Conservation (phyloP, 805 yeast species). For the Kodamaea neixiangensis region DNA sequence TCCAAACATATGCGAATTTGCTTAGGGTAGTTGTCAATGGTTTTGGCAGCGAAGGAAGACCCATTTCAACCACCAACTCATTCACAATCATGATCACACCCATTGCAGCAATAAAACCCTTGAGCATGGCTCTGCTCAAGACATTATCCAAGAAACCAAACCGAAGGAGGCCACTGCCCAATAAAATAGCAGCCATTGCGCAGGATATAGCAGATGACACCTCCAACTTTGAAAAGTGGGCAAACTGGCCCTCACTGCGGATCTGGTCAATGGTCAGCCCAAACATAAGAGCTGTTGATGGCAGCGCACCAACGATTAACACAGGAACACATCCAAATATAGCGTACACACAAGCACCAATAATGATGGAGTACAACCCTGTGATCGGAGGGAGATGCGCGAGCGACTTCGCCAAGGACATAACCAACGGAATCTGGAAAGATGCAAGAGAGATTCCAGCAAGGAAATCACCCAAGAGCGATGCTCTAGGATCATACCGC, state of each 20-base stretch:
- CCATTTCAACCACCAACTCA: conserved; percentile 51
- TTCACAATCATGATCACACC: conserved; percentile 76
- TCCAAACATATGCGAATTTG: conserved; percentile 19
- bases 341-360: conserved; percentile 78
- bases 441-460: conserved; percentile 37
- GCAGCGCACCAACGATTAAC: conserved; percentile 91
- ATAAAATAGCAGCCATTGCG: conserved; percentile 20
- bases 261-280: conserved; percentile 68
- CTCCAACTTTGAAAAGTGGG: conserved; percentile 39
- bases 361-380: conserved; percentile 74
- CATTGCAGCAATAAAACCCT: conserved; percentile 85
- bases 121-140: conserved; percentile 69
- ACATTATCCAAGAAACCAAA: conserved; percentile 85
- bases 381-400: conserved; percentile 82
- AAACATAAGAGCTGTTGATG: conserved; percentile 78
- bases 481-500: conserved; percentile 17
- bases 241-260: conserved; percentile 34
- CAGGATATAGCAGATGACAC: conserved; percentile 21
- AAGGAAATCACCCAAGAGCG: conserved; percentile 29
- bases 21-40: conserved; percentile 27
- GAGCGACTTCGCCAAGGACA: conserved; percentile 77
- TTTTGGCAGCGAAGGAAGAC: conserved; percentile 22
- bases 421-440: conserved; percentile 45
- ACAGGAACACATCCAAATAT: conserved; percentile 84
- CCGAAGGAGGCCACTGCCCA: conserved; percentile 51